These are phyloP conservation scores for peach (Prunus persica) DNA, from an alignment of 306 rosid genomes.

Conservation along the genomic window DNA sequence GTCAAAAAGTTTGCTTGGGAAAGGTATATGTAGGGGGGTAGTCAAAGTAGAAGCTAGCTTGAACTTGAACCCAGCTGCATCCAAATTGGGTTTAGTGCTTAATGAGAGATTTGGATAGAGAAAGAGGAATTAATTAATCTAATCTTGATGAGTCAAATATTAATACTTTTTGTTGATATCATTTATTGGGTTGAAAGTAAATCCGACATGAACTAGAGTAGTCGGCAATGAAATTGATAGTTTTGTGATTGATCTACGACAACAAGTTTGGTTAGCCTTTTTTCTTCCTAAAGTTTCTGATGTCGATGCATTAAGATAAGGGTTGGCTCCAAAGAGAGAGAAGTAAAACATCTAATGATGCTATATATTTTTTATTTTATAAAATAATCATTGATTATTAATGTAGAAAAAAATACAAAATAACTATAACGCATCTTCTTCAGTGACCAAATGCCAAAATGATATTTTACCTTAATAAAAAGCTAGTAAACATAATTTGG, in stretches of 20 bases:
- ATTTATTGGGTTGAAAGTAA: conserved; percentile 24
- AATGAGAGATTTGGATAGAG: conserved; percentile 15
- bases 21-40: not conserved
- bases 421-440: too few relatives aligned
- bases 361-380: not conserved
- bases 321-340: not conserved
- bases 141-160: not conserved
- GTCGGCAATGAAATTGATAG: conserved; percentile 46
- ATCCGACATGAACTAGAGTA: conserved; percentile 29
- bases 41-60: conserved; percentile 33
- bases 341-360: not conserved
- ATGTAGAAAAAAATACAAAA: too few relatives aligned
- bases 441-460: too few relatives aligned
- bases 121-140: not conserved
- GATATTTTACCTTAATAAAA: too few relatives aligned
- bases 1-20: conserved; percentile 43
- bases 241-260: conserved; percentile 25
- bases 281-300: conserved; percentile 39
- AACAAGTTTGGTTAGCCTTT: conserved; percentile 44
- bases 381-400: too few relatives aligned
- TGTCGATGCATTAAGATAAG: conserved; percentile 24
- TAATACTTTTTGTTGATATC: conserved; percentile 21
- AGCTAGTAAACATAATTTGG: too few relatives aligned
- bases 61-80: conserved; percentile 25
- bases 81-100: conserved; percentile 14